These are phyloP conservation scores for Pinus tabuliformis DNA, from an alignment of 75 land plant species.

Conservation along the genomic window DNA sequence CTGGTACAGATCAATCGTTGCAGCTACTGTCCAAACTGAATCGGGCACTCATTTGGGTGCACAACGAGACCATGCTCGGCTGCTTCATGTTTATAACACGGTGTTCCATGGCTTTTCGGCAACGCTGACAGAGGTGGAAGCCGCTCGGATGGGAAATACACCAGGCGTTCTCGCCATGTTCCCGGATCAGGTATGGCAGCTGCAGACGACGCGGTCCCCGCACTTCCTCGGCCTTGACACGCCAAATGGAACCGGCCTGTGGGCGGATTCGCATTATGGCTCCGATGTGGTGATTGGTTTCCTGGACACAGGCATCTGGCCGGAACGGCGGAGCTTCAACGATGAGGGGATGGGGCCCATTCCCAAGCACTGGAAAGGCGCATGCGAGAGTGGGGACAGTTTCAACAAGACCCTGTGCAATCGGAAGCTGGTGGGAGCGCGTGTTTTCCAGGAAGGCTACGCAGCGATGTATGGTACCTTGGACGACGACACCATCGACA, in stretches of 20 bases:
- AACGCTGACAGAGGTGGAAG: slow-evolving; percentile 35
- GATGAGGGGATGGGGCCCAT: slow-evolving; percentile 48
- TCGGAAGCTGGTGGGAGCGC: slow-evolving; percentile 50
- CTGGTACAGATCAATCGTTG: slow-evolving; percentile 62
- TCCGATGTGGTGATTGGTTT: slow-evolving; percentile 78
- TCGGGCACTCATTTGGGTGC: not conserved
- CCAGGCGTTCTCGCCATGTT: slow-evolving; percentile 57
- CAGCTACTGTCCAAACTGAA: not conserved
- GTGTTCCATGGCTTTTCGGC: slow-evolving; percentile 78
- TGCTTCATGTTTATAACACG: slow-evolving; percentile 55
- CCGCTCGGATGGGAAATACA: slow-evolving; percentile 15
- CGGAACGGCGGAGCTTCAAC: slow-evolving; percentile 76
- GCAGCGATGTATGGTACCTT: slow-evolving; percentile 48
- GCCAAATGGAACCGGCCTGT: slow-evolving; percentile 40
- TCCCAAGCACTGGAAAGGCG: slow-evolving; percentile 50
- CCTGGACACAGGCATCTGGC: slow-evolving; percentile 93
- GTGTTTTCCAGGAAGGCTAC: slow-evolving; percentile 62
- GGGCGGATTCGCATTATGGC: slow-evolving; percentile 83
- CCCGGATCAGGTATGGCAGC: slow-evolving; percentile 41
- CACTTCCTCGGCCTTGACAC: slow-evolving; percentile 52
- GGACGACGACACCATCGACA: slow-evolving; percentile 35
- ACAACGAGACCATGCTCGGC: not conserved
- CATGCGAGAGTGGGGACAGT: slow-evolving; percentile 31
- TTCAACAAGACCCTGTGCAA: slow-evolving; percentile 42
- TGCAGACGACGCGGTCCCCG: slow-evolving; percentile 70